A percentile compares a stretch with the other conserved stretches of the same genome.
Conservation (phyloP, 768 basidiomycete species). For the Kwoniella bestiolae region DNA sequence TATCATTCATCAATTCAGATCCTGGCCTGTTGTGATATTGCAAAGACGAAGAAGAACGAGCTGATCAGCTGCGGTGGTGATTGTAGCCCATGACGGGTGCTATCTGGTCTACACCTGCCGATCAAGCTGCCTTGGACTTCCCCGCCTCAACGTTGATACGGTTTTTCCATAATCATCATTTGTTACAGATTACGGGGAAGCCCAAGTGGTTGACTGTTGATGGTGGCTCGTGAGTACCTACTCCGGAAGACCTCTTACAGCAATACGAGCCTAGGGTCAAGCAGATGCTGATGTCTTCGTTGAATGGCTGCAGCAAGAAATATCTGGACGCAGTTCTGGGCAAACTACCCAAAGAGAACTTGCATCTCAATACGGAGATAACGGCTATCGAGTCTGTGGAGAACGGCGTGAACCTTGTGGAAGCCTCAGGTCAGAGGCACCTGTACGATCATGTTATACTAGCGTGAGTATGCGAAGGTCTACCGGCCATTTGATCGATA, state of each 20-base stretch:
- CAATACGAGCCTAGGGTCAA: no score
- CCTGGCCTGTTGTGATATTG: no score
- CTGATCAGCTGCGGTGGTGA: neutral
- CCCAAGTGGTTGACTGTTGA: slow-evolving; percentile 74
- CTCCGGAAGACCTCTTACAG: no score
- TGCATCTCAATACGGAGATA: slow-evolving; percentile 69
- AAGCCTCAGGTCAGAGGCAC: slow-evolving; percentile 61
- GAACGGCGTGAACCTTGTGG: slow-evolving; percentile 61
- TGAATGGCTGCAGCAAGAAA: no score
- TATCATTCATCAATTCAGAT: no score
- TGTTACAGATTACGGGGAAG: slow-evolving; percentile 72
- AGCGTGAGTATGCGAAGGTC: no score
- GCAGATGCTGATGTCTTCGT: no score
- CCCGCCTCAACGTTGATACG: slow-evolving; percentile 72
- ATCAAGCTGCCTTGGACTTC: slow-evolving; percentile 71
- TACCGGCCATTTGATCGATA: no score
- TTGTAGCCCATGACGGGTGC: slow-evolving; percentile 76
- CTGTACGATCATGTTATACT: slow-evolving; percentile 73
- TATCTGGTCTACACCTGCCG: slow-evolving; percentile 78
- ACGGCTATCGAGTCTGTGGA: slow-evolving; percentile 58
- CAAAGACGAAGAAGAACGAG: no score
- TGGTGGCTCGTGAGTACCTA: slow-evolving; percentile 68
- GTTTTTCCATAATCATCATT: slow-evolving; percentile 75
- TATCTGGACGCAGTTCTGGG: slow-evolving; percentile 71
- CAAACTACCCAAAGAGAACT: slow-evolving; percentile 62